Percentiles rank a stretch among this genome's conserved stretches.
Conservation (phyloP, 2,329 filamentous ascomycete species). For the Geosmithia flava region DNA sequence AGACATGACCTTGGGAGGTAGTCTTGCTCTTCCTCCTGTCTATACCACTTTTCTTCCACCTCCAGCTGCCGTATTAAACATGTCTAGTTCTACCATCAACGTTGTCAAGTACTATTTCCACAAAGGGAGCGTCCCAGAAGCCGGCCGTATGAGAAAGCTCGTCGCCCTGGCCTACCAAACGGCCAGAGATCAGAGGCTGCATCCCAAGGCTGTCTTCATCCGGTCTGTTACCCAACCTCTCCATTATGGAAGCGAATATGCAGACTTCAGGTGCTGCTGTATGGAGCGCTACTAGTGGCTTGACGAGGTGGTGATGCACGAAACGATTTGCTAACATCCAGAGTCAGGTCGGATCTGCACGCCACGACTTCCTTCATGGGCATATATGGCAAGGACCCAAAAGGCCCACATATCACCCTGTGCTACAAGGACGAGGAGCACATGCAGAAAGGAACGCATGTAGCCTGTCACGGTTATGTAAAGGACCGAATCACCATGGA, state of each 20-base stretch:
- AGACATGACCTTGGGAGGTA: too few species aligned
- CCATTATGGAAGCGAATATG: too few species aligned
- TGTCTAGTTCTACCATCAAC: background rate
- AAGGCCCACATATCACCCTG: background rate
- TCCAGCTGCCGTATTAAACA: background rate
- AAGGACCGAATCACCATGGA: background rate
- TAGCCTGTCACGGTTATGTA: background rate
- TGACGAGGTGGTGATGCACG: too few species aligned
- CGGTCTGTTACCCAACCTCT: too few species aligned
- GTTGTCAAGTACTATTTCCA: conserved; percentile 4
- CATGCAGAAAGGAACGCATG: background rate
- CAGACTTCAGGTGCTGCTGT: too few species aligned
- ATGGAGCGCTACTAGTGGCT: too few species aligned
- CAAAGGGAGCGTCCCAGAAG: background rate
- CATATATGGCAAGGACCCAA: background rate
- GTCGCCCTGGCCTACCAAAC: conserved; percentile 3
- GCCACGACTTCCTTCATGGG: background rate
- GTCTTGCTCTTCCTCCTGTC: too few species aligned
- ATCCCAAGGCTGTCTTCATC: conserved; percentile 2
- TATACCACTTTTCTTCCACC: background rate
- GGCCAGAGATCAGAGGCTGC: conserved; percentile 1
- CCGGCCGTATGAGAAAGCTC: background rate
- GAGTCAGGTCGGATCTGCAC: background rate
- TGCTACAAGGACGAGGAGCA: background rate
- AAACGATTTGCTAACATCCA: background rate